phyloP scores from a whole-genome alignment of 805 yeast species.

The Middelhovenomyces tepae region DNA sequence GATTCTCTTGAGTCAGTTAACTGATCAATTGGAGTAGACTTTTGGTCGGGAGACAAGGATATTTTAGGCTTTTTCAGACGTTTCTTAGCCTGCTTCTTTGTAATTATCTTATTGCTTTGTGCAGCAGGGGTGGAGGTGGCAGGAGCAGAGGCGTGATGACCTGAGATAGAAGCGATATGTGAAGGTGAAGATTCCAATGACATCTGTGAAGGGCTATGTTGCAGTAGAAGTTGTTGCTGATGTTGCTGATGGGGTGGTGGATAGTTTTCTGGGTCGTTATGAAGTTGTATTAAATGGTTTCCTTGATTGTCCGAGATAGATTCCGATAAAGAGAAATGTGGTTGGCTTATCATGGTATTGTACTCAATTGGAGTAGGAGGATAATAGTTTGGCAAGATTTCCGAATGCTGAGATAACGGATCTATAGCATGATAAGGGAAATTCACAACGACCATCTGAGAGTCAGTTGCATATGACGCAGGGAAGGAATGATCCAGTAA shows the following conservation, averaged over 20 bases:
- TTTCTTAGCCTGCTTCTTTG: not conserved
- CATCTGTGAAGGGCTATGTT: not conserved
- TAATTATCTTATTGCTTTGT: not conserved
- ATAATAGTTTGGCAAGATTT: too few species aligned
- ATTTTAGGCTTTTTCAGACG: not conserved
- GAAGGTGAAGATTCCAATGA: not conserved
- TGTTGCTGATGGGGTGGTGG: conserved; percentile 1
- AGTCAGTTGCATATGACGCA: too few species aligned
- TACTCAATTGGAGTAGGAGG: too few species aligned
- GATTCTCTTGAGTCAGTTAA: not conserved
- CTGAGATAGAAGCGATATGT: not conserved
- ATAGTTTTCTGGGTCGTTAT: too few species aligned
- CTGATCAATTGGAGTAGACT: not conserved
- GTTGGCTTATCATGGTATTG: too few species aligned
- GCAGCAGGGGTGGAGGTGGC: conserved; percentile 1
- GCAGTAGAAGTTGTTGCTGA: not conserved
- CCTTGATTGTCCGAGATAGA: too few species aligned
- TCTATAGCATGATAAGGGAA: too few species aligned
- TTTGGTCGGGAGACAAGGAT: not conserved
- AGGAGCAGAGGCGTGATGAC: not conserved
- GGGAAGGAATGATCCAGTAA: too few species aligned
- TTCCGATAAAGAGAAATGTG: too few species aligned
- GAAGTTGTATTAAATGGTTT: too few species aligned
- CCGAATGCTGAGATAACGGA: too few species aligned
- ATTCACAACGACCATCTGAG: too few species aligned